Base-by-base conservation (phyloP, 2,329 filamentous ascomycete species). In the Neopestalotiopsis sp. region DNA sequence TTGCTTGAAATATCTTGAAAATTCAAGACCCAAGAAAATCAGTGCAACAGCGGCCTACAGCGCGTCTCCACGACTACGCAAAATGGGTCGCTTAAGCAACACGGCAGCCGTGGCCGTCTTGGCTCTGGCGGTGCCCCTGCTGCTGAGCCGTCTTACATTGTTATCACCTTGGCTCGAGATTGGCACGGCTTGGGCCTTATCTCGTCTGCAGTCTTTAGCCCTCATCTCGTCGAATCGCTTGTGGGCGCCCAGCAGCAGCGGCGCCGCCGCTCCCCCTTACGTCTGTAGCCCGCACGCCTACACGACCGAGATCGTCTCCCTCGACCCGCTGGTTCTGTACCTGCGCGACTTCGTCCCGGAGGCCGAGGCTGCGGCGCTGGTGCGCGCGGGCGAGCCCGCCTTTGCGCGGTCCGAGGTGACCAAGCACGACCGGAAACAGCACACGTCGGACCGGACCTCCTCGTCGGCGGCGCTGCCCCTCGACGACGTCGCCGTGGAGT, bases 281-380 rank as follows among this genome's bases (percentile, higher is more conserved):
- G 66, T 71, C 56, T 81, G 80, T 73, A 72, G 72, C 13, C 45
- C 73, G 1, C 76, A 78, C 24, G 61, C 73, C 12, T 82, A 81
- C 73, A 75, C 73, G 3, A 80, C 77, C 1, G 76, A 80, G 61
- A 74, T 82, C 61, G 73, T 82, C 56, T 81, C 79, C 14, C 73
- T 80, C 40, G 77, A 80, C 40, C 80, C 80, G 1, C 73, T 82
- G 4, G 72, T 82, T n/a, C 76, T 82, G 65, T 82, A 82, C 73
- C 79, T 82, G 73, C 78, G 77, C 74, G 63, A 74, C 68, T 79
- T 82, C 73, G 71, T 81, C 68, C 68, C 75, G 12, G 68, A 75
- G 0, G 2, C 57, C 24, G 80, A 82, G 67, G 76, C 76, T 30
- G 34, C 72, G 3, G 71, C 75, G 2, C 74, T 81, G 24, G 75